These are phyloP conservation scores for Teunomyces barrocoloradensis DNA, from an alignment of 805 yeast species.

Conservation along the genomic window DNA sequence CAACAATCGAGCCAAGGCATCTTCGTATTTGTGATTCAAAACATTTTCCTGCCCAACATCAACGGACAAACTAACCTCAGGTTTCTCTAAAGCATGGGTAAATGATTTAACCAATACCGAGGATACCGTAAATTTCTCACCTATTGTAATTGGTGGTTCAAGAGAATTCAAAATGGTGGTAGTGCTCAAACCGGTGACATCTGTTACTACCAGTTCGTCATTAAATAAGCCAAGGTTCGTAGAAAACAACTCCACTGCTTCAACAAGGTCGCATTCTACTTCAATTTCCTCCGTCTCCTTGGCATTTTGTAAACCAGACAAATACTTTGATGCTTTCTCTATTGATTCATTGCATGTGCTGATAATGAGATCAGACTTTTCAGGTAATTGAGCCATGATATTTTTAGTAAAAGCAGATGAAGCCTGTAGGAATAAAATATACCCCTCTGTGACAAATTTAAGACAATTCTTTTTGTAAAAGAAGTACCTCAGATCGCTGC, in stretches of 20 bases:
- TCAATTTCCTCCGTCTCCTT: not conserved
- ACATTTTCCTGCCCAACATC: not conserved
- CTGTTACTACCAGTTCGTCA: not conserved
- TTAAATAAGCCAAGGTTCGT: not conserved
- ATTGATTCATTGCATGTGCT: too few relatives aligned
- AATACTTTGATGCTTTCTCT: not conserved
- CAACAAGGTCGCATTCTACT: not conserved
- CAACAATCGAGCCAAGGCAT: slow-evolving; percentile 4
- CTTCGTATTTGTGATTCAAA: not conserved
- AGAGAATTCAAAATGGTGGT: not conserved
- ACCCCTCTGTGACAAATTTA: not conserved
- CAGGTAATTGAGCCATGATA: not conserved
- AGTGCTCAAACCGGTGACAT: not conserved
- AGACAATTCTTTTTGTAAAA: not conserved
- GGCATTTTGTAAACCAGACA: not conserved
- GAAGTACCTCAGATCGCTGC: too few relatives aligned
- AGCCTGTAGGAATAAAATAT: not conserved
- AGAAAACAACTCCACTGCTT: not conserved
- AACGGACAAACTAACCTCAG: not conserved
- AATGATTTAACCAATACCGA: not conserved
- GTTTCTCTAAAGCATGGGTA: not conserved
- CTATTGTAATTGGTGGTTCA: not conserved
- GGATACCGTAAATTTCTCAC: not conserved
- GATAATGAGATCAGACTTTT: not conserved
- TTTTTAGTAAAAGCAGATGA: not conserved